These are phyloP conservation scores for Botrytis elliptica DNA, from an alignment of 2,329 filamentous ascomycete species.

Conservation along the genomic window DNA sequence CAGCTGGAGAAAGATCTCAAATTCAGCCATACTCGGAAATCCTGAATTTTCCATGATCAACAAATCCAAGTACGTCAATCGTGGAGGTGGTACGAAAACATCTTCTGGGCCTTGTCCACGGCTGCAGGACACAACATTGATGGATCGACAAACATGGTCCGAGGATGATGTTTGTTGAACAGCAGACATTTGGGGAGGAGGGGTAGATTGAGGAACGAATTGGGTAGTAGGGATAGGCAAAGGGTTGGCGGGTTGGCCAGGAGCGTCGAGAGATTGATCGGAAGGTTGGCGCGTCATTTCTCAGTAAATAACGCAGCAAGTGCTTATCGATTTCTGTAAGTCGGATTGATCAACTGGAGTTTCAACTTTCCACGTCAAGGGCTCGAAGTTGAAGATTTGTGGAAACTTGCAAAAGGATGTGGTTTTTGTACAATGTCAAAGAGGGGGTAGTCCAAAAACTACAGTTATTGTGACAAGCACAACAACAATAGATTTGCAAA, in stretches of 20 bases:
- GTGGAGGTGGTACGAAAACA: background rate
- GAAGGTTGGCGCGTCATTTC: background rate
- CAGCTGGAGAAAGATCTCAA: background rate
- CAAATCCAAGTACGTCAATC: background rate
- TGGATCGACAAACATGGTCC: background rate
- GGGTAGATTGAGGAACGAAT: background rate
- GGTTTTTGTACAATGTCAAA: background rate
- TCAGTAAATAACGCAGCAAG: no score
- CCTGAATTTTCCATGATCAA: background rate
- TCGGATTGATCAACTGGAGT: background rate
- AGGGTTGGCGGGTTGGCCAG: background rate
- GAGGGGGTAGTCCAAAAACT: background rate
- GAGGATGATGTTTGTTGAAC: background rate
- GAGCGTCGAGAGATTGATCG: background rate
- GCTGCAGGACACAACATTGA: background rate
- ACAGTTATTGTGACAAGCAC: constrained; percentile 1
- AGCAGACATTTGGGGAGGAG: background rate
- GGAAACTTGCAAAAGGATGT: background rate
- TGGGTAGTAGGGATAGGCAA: background rate
- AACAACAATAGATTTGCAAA: background rate
- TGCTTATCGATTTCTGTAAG: no score
- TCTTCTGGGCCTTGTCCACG: background rate
- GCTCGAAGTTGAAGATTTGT: background rate
- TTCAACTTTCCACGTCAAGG: background rate
- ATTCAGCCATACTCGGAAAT: constrained; percentile 2